phyloP scores from a whole-genome alignment of 116 monocot genomes.

The Posidonia oceanica region DNA sequence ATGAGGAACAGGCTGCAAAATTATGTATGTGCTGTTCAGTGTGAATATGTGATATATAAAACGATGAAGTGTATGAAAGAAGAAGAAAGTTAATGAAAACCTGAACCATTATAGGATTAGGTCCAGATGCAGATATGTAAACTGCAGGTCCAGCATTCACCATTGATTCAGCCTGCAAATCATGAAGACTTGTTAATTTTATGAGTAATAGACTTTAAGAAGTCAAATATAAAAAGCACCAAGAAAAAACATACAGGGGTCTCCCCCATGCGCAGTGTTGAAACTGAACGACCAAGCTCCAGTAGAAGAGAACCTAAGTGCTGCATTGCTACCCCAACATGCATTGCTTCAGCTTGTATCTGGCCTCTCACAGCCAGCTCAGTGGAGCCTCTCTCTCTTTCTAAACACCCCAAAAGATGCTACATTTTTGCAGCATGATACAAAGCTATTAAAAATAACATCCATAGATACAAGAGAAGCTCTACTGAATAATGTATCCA shows the following conservation, averaged over 20 bases:
- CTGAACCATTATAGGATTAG: constrained; percentile 99
- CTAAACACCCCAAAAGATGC: constrained; percentile 46
- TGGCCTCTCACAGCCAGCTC: constrained; percentile 44
- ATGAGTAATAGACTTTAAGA: neutral
- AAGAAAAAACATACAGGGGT: constrained; percentile 50
- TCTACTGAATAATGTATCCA: no score
- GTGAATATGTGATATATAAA: neutral
- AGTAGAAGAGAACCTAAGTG: constrained; percentile 88
- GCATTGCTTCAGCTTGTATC: constrained; percentile 66
- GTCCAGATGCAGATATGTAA: constrained; percentile 72
- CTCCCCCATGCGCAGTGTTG: constrained; percentile 72
- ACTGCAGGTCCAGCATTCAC: constrained; percentile 93
- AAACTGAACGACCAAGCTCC: constrained; percentile 86
- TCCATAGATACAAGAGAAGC: no score
- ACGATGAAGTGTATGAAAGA: neutral
- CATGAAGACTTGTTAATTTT: constrained; percentile 8
- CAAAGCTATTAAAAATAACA: no score
- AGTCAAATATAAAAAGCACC: neutral
- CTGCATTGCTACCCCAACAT: constrained; percentile 70
- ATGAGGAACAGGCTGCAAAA: constrained; percentile 40
- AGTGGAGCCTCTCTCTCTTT: constrained; percentile 36
- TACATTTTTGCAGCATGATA: constrained; percentile 11
- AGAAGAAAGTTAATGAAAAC: constrained; percentile 15
- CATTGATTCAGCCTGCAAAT: constrained; percentile 51
- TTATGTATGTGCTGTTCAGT: neutral